phyloP scores from a whole-genome alignment of 2,329 filamentous ascomycete species.

The Aureobasidium lini region DNA sequence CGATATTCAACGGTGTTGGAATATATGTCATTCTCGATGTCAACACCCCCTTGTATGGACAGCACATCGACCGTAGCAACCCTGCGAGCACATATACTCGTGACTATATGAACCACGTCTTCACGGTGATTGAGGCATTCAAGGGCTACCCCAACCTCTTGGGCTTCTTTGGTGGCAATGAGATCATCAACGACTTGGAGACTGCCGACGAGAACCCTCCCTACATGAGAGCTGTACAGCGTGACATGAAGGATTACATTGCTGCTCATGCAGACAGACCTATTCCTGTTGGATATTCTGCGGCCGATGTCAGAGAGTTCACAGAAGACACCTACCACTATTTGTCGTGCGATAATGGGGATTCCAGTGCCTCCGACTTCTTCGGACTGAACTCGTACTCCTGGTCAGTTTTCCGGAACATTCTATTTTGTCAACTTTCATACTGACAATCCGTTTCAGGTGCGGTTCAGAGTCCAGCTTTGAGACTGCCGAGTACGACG shows the following conservation, averaged over 20 bases:
- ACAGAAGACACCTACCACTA: slow-evolving; percentile 70
- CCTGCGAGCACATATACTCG: slow-evolving; percentile 49
- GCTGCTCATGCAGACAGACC: slow-evolving; percentile 47
- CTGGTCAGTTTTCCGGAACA: slow-evolving; percentile 44
- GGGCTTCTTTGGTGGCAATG: slow-evolving; percentile 58
- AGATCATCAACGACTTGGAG: slow-evolving; percentile 54
- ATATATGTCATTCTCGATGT: slow-evolving; percentile 62
- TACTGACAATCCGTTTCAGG: background rate
- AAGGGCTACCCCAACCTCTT: slow-evolving; percentile 59
- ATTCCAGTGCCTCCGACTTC: slow-evolving; percentile 59
- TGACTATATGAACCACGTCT: slow-evolving; percentile 51
- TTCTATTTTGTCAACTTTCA: background rate
- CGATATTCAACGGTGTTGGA: slow-evolving; percentile 55
- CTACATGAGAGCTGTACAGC: slow-evolving; percentile 55
- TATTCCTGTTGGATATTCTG: slow-evolving; percentile 62
- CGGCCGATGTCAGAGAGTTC: slow-evolving; percentile 66
- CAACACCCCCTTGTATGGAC: slow-evolving; percentile 52
- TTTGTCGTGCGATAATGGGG: slow-evolving; percentile 55
- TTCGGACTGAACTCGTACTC: slow-evolving; percentile 73
- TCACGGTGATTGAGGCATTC: slow-evolving; percentile 59
- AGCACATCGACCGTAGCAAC: slow-evolving; percentile 49
- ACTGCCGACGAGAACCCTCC: slow-evolving; percentile 40
- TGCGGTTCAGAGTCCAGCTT: slow-evolving; percentile 56
- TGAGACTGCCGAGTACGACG: slow-evolving; percentile 54
- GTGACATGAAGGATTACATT: slow-evolving; percentile 63